Percentiles rank a stretch among this genome's conserved stretches.
Conservation (phyloP, 2,329 filamentous ascomycete genomes). For the Penicillium sp. region DNA sequence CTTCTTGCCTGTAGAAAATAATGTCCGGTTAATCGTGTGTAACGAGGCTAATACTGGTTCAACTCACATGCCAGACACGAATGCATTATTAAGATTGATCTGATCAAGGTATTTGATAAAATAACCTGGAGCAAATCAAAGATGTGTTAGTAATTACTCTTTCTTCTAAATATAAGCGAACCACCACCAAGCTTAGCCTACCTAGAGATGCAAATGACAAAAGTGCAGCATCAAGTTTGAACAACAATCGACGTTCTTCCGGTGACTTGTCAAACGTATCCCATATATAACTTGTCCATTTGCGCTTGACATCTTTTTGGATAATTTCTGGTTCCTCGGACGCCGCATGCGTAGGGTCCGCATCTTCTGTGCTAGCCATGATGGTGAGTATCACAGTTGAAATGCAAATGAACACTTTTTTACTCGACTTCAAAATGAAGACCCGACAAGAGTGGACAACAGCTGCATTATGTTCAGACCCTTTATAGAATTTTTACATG, state of each 20-base stretch:
- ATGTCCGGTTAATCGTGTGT: neutral
- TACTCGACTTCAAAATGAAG: no score
- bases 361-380: neutral
- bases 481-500: no score
- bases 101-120: constrained; percentile 51
- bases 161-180: neutral
- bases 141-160: neutral
- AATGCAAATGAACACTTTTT: neutral
- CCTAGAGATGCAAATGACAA: constrained; percentile 46
- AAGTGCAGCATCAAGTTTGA: constrained; percentile 48
- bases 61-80: constrained; percentile 44
- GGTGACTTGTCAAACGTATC: constrained; percentile 51
- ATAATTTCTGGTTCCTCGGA: constrained; percentile 15
- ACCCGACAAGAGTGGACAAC: no score
- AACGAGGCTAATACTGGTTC: no score
- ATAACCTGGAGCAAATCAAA: constrained; percentile 38
- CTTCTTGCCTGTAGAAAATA: constrained; percentile 43
- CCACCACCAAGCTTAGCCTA: constrained; percentile 15
- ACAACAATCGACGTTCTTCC: constrained; percentile 47
- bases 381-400: neutral
- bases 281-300: constrained; percentile 51
- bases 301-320: constrained; percentile 30
- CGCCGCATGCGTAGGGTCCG: constrained; percentile 10
- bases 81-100: constrained; percentile 45
- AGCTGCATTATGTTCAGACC: no score